A percentile compares a stretch with the other conserved stretches of the same genome.
These are phyloP conservation scores for Erysimum cheiranthoides DNA, from an alignment of 345 rosid genomes.

Conservation along the genomic window DNA sequence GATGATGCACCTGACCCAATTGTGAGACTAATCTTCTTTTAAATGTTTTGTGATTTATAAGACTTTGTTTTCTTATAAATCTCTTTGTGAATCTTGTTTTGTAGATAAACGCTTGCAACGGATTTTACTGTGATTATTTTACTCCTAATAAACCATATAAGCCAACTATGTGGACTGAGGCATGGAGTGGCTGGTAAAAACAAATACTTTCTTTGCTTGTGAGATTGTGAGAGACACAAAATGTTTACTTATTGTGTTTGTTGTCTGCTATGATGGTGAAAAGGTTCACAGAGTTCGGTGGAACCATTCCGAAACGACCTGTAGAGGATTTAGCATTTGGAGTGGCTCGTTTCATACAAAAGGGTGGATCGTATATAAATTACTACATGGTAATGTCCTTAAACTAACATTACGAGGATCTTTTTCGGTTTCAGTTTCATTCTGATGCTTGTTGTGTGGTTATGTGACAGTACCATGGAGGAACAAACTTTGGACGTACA, in stretches of 20 bases:
- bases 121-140: conserved; percentile 90
- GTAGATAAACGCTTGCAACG: conserved; percentile 91
- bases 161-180: conserved; percentile 96
- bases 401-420: not conserved
- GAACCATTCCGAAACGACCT: conserved; percentile 74
- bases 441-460: conserved; percentile 33
- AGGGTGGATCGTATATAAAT: conserved; percentile 86
- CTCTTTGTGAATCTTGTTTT: conserved; percentile 22
- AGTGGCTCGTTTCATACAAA: conserved; percentile 84
- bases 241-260: conserved; percentile 8
- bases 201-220: not conserved
- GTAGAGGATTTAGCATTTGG: conserved; percentile 97
- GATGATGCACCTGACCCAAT: conserved; percentile 98
- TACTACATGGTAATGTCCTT: conserved; percentile 86
- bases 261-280: conserved; percentile 19
- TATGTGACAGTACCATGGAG: conserved; percentile 86
- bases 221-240: not conserved
- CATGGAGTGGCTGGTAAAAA: conserved; percentile 97
- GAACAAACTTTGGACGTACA: conserved; percentile 96
- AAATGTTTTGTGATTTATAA: not conserved
- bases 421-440: not conserved
- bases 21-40: conserved; percentile 50
- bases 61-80: conserved; percentile 10
- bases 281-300: conserved; percentile 96
- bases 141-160: conserved; percentile 89